Evolutionary conservation across 768 basidiomycete genomes (phyloP), one percentile per base, ranked within the genome.

Genomic region (Pholiota molesta): DNA sequence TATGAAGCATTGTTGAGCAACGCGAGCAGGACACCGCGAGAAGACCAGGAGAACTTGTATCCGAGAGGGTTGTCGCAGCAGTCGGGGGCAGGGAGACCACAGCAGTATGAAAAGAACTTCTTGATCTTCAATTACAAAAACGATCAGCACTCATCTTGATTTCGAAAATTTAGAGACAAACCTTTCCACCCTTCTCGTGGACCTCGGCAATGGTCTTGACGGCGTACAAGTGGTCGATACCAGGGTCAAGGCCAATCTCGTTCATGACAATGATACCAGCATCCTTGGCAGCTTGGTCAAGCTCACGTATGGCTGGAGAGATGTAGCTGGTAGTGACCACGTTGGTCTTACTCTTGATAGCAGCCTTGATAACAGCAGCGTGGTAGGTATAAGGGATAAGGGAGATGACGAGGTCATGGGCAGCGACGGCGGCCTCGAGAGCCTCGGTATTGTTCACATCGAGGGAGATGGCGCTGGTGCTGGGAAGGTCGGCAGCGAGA

Each of bases 1-100:
- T 90, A 95, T 3, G 91, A 88, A 19, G 94, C 97, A 37, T 85
- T 81, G 81, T 99, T 99, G 69, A 95, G 86, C 55, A 98, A 86
- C 2, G 97, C 97, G 67, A 98, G 90, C 59, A 99, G 89, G 47
- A 96, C 95, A 55, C 96, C 97, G 21, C 95, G 91, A 8, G 95
- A 92, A 7, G 95, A 97, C 97, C 97, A 99, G 39, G 95, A 97
- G 80, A 99, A 98, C 75, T 98, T 98, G 87, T 98, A 99, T 11
- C 97, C 97, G 60, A 99, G 89, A 2, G 97, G 95, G 80, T 99
- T 99, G 71, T 89, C 88, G 4, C 94, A 86, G 71, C 90, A 90
- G 69, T 94, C 90, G 7, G 95, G 93, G 0, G 95, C 94, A 52
- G 96, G 95, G 52, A 98, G 90, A 61, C 97, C 97, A 72, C 96